phyloP scores from a whole-genome alignment of 1,284 basidiomycete genomes.

The Fomitopsis schrenkii region DNA sequence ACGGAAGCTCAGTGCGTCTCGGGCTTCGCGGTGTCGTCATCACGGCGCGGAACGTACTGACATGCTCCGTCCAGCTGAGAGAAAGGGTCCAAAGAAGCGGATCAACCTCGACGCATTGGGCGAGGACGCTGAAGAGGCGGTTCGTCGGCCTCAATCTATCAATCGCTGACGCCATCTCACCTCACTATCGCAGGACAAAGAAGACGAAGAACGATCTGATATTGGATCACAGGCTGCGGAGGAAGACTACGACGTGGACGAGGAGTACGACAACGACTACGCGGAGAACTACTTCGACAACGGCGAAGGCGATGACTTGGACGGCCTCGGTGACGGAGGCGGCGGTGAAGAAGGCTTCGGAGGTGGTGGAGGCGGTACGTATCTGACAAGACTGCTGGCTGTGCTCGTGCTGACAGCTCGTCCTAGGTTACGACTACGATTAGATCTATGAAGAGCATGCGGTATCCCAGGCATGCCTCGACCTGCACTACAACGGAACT shows the following conservation, averaged over 20 bases:
- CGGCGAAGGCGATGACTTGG: conserved; percentile 73
- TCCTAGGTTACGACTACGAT: conserved; percentile 28
- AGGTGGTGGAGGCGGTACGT: conserved; percentile 38
- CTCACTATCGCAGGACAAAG: conserved; percentile 52
- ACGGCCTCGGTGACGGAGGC: conserved; percentile 66
- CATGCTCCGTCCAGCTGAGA: conserved; percentile 26
- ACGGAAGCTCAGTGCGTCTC: conserved; percentile 42
- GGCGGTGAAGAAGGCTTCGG: conserved; percentile 48
- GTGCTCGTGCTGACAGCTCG: neutral
- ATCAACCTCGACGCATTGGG: conserved; percentile 63
- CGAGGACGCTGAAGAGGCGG: conserved; percentile 62
- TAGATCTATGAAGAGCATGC: conserved; percentile 3
- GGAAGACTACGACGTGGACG: conserved; percentile 78
- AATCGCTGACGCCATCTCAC: neutral
- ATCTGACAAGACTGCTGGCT: neutral
- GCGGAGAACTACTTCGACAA: conserved; percentile 86
- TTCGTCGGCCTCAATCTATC: conserved; percentile 21
- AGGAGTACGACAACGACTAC: conserved; percentile 83
- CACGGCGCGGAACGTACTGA: neutral
- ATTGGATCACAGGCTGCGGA: conserved; percentile 55
- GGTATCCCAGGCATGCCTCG: neutral
- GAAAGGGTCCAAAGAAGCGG: conserved; percentile 35
- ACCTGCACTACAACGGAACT: neutral
- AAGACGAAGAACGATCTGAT: conserved; percentile 61
- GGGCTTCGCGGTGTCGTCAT: neutral